A percentile compares a stretch with the other conserved stretches of the same genome.
phyloP scores from a whole-genome alignment of 352 stramenopile species.

The Phytophthora tubulina region DNA sequence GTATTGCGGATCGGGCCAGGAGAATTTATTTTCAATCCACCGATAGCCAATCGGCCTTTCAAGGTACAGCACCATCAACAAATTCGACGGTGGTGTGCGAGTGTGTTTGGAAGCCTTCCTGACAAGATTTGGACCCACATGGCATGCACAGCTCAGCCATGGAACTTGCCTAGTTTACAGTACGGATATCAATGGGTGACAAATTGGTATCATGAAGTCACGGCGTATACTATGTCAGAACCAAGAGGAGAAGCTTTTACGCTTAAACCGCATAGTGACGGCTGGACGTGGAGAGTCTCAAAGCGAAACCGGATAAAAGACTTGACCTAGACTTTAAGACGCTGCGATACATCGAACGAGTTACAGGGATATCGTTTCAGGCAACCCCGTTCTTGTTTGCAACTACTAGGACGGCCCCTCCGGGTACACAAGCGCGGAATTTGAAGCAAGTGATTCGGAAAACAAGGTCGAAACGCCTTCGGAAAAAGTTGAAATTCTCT shows the following conservation, averaged over 20 bases:
- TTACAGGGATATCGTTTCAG: neutral
- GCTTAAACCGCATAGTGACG: neutral
- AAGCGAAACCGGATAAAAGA: neutral
- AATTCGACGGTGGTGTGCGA: neutral
- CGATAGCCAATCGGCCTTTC: neutral
- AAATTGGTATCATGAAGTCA: neutral
- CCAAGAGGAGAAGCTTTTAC: neutral
- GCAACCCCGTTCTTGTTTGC: neutral
- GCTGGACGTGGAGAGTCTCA: neutral
- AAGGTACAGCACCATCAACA: neutral
- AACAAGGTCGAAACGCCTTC: neutral
- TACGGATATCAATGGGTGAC: no score
- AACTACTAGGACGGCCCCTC: neutral
- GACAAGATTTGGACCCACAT: neutral
- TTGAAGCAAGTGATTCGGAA: neutral
- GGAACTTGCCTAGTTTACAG: no score
- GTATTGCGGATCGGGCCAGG: neutral
- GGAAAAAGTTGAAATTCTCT: neutral
- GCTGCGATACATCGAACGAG: neutral
- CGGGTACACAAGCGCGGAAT: neutral
- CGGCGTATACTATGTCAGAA: neutral
- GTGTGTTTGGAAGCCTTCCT: neutral
- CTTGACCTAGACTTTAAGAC: neutral
- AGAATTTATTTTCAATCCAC: slow-evolving; percentile 2
- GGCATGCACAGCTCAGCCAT: no score